These are phyloP conservation scores for Ceratorhiza oryzae-sativae DNA, from an alignment of 1,284 basidiomycete species.

Conservation along the genomic window DNA sequence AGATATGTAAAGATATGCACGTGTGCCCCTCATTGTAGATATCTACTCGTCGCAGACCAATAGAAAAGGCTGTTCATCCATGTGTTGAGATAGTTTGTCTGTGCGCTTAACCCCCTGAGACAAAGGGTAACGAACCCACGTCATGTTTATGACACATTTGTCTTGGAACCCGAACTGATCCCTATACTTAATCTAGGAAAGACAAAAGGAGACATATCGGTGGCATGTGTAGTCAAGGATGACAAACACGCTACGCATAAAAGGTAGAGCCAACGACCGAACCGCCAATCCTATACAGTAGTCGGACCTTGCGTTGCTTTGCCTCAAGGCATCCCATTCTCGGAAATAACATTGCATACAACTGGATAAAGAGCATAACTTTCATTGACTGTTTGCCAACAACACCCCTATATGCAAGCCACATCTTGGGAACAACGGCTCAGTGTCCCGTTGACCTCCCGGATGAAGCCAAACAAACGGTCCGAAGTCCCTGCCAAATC, in stretches of 20 bases:
- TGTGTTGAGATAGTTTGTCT: conserved; percentile 3
- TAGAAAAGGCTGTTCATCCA: not conserved
- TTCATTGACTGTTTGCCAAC: not conserved
- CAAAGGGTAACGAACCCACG: not conserved
- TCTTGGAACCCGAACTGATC: not conserved
- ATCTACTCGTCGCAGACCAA: not conserved
- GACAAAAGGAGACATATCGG: not conserved
- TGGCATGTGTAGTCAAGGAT: not conserved
- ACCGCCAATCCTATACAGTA: not conserved
- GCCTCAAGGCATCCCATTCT: not conserved
- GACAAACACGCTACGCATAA: not conserved
- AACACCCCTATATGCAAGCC: not conserved
- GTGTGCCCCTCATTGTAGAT: not conserved
- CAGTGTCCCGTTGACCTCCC: not conserved
- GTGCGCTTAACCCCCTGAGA: not conserved
- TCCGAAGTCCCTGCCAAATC: not conserved
- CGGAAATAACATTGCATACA: not conserved
- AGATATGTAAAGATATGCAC: not conserved
- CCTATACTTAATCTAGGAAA: not conserved
- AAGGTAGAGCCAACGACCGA: not conserved
- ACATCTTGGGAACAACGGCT: not conserved
- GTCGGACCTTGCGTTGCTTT: not conserved
- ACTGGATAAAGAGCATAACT: not conserved
- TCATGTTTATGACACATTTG: not conserved
- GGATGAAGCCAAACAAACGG: not conserved